Evolutionary conservation across 257 asterid genomes (phyloP), one percentile per base, ranked within the genome.

Genomic region (Mitragyna speciosa): DNA sequence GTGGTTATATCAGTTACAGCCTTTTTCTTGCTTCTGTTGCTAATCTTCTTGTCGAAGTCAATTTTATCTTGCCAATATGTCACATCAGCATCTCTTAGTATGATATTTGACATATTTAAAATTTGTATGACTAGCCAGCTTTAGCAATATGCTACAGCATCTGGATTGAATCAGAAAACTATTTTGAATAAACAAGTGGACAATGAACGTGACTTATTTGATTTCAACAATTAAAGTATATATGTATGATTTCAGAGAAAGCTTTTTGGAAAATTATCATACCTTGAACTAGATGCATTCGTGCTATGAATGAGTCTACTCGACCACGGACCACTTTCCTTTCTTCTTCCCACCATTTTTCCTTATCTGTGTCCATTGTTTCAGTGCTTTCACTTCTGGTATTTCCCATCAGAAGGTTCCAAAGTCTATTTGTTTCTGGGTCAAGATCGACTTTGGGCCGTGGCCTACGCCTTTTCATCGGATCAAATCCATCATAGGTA

Each of bases 261-360:
- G 56, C 63, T 3, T 20, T 28, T 41, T 76, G 58, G 68, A 52
- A 77, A 63, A 48, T 68, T 47, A 48, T 73, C 39, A 79, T 89
- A 95, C 99, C 99, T 94, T 95, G 99, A 81, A 95, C 94, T 30
- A 87, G 96, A 88, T 92, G 98, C 99, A 95, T 92, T 72, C 96
- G 89, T 72, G 97, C 94, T 70, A 95, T 92, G 86, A 95, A 95
- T 48, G 97, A 89, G 85, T 90, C 94, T 70, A 92, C 94, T 74
- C 99, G 90, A 70, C 97, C 98, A 24, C 85, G 88, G 80, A 95
- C 87, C 72, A 93, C 87, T 82, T 86, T 79, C 70, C 98, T 85
- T 87, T 95, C 96, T 7, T 88, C 91, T 87, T 92, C 98, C 99
- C 97, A 95, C 97, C 92, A 86, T 89, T 90, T 87, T 81, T 93